phyloP scores from a whole-genome alignment of 768 basidiomycete species.

The Guyanaporus albipodus region DNA sequence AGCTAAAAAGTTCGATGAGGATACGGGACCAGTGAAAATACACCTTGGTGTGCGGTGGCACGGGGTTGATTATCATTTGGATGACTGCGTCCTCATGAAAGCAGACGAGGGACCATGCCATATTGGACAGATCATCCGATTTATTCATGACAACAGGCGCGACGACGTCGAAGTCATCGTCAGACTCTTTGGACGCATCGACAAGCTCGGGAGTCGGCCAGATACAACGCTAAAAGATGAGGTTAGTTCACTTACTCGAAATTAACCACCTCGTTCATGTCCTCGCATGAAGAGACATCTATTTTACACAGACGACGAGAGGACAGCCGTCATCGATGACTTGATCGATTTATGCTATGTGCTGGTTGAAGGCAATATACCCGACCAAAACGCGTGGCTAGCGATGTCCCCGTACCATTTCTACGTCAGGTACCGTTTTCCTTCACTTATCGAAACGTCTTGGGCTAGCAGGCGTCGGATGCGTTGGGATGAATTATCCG shows the following conservation, averaged over 20 bases:
- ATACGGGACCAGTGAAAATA: conserved; percentile 28
- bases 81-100: conserved; percentile 58
- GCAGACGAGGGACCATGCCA: conserved; percentile 46
- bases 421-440: conserved; percentile 51
- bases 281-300: conserved; percentile 48
- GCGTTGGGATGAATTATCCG: conserved; percentile 32
- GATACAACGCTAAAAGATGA: conserved; percentile 47
- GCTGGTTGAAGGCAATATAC: conserved; percentile 33
- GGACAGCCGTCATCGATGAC: conserved; percentile 30
- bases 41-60: conserved; percentile 42
- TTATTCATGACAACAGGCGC: conserved; percentile 25
- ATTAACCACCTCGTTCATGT: background rate
- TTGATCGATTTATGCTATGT: conserved; percentile 51
- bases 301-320: conserved; percentile 51
- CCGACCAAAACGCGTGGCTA: conserved; percentile 44
- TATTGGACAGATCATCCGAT: conserved; percentile 49
- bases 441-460: conserved; percentile 33
- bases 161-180: conserved; percentile 29
- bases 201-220: conserved; percentile 37
- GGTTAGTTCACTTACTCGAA: conserved; percentile 31
- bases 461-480: conserved; percentile 39
- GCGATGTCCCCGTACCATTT: conserved; percentile 53
- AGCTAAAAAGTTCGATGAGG: conserved; percentile 31
- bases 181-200: conserved; percentile 49
- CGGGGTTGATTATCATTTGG: conserved; percentile 50